Evolutionary conservation across 2,329 filamentous ascomycete genomes (phyloP), one percentile per base, ranked within the genome.

Genomic region (Rosellinia necatrix): DNA sequence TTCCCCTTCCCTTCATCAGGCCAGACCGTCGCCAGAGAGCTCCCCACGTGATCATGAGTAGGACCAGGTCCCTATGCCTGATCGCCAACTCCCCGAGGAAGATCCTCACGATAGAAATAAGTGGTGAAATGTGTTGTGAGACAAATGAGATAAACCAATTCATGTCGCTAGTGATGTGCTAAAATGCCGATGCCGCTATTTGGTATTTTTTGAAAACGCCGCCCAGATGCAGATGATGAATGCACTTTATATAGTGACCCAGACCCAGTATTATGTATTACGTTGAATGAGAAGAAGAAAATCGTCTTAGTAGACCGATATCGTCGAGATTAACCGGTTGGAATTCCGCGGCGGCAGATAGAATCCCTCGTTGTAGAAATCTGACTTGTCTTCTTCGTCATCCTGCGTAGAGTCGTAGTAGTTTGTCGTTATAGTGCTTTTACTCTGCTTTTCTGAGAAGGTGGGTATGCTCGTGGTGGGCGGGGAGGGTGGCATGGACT

Each of bases 401-500:
- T 76, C 72, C 61, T 75, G 67, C 67, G 75, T 73, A 54, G 69
- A 61, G 49, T 70, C 64, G 57, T 68, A 67, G 58, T 71, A 71
- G 50, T 69, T 60, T 50, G 69, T 64, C 64, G 68, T 66, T 55
- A 69, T 64, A 60, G 64, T 68, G 72, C 68, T 66, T 72, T 70
- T 69, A 69, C 69, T 75, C 66, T 84, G 76, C 76, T 87, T 83
- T 65, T 83, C 78, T 41, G 81, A 76, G 68, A 91, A 89, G 35
- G 79, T 74, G 58, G 83, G 77, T 49, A 91, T 75, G 30, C 80
- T 71, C 24, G 81, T 71, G 19, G 78, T 76, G 38, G 84, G 82
- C 32, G 88, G 88, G 58, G 87, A 90, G 17, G 87, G 87, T 6
- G 89, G 89, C 84, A 90, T 84, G 43, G 80, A 76, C 64, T 90